Evolutionary conservation across 176 grass and related monocot genomes (phyloP).

Genomic region (Melocanna baccifera): DNA sequence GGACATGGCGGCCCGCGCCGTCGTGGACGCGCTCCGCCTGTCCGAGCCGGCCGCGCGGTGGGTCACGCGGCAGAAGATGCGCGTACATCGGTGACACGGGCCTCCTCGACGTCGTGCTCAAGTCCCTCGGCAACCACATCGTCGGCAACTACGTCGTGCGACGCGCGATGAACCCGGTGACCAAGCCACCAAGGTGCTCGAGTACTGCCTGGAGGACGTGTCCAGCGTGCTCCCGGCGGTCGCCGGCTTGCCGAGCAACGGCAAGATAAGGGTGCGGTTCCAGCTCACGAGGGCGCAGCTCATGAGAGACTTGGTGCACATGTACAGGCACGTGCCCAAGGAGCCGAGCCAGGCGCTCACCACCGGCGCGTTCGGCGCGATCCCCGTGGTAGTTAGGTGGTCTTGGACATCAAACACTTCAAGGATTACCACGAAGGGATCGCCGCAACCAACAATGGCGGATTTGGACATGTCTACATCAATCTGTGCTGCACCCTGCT

Average conservation of each 20-base stretch:
- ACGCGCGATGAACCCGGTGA: constrained; percentile 79
- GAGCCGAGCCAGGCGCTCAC: constrained; percentile 42
- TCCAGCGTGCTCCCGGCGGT: constrained; percentile 56
- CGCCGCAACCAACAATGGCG: constrained; percentile 1
- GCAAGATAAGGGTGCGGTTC: constrained; percentile 61
- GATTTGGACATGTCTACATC: constrained; percentile 34
- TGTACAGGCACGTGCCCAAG: constrained; percentile 60
- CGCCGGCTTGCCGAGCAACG: constrained; percentile 25
- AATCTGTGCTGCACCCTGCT: constrained; percentile 60
- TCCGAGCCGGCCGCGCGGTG: constrained; percentile 51
- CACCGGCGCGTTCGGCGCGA: constrained; percentile 41
- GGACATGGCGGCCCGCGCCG: constrained; percentile 73
- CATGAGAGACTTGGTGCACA: constrained; percentile 55
- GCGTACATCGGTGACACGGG: constrained; percentile 92
- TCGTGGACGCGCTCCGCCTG: constrained; percentile 80
- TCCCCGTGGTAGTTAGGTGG: constrained; percentile 53
- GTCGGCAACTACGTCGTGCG: constrained; percentile 84
- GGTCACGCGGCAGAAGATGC: constrained; percentile 89
- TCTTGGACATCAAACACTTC: constrained; percentile 75
- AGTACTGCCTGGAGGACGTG: constrained; percentile 90
- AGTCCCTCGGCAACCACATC: constrained; percentile 86
- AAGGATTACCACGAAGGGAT: constrained; percentile 59
- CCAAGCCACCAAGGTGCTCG: constrained; percentile 94
- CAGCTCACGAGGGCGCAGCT: constrained; percentile 71
- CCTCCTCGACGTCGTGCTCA: constrained; percentile 87